These are phyloP conservation scores for Pythium aquatile DNA, from an alignment of 352 stramenopile genomes.

Conservation along the genomic window DNA sequence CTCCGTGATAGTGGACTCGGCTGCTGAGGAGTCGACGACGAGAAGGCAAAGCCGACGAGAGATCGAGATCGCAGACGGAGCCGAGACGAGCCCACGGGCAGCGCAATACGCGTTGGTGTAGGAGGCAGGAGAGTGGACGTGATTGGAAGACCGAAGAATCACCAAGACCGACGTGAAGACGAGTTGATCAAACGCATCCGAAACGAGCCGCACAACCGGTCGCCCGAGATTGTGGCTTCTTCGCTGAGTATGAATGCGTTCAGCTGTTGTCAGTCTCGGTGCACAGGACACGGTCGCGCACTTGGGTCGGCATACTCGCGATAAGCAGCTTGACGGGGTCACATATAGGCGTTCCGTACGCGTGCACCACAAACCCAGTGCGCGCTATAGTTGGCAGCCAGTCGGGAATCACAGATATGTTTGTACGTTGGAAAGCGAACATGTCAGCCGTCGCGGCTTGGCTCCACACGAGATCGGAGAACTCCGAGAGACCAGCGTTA, in stretches of 20 bases:
- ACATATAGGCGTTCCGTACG: constrained; percentile 24
- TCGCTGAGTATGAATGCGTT: neutral
- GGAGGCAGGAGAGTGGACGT: neutral
- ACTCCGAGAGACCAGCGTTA: constrained; percentile 1
- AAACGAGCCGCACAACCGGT: no score
- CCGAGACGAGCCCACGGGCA: neutral
- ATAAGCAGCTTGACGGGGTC: neutral
- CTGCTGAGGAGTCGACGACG: neutral
- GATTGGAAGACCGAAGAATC: no score
- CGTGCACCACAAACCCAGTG: constrained; percentile 10
- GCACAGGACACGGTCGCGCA: neutral
- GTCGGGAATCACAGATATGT: constrained; percentile 9
- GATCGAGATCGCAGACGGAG: constrained; percentile 7
- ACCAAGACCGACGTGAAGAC: no score
- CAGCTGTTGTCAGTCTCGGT: neutral
- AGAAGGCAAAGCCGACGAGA: constrained; percentile 1
- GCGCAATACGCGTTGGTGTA: constrained; percentile 22
- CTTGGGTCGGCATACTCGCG: no score
- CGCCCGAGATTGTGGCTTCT: no score
- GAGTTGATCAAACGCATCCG: no score
- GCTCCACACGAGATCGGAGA: constrained; percentile 16
- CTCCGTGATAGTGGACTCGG: neutral
- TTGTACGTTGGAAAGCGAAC: constrained; percentile 18
- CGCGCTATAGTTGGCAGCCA: neutral
- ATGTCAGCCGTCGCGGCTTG: constrained; percentile 8